phyloP scores from a whole-genome alignment of 192 early-diverging fungal genomes.

The Coemansia sp. region DNA sequence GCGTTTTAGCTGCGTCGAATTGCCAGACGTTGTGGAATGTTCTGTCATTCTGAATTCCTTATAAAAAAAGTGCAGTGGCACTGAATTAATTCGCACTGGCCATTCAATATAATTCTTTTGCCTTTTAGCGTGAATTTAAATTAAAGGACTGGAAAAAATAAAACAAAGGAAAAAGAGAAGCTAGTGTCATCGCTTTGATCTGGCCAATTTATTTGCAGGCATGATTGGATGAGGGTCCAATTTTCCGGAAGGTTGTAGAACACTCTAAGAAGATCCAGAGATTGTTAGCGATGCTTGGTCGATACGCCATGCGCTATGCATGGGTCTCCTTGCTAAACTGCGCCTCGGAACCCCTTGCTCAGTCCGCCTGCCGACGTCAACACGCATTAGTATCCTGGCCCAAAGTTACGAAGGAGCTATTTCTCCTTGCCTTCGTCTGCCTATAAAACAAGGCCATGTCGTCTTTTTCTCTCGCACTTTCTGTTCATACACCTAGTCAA shows the following conservation, averaged over 20 bases:
- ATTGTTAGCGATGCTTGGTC: not conserved
- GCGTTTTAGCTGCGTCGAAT: constrained; percentile 4
- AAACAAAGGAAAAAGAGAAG: not conserved
- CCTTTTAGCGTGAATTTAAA: not conserved
- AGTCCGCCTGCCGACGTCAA: constrained; percentile 9
- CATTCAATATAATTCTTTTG: not conserved
- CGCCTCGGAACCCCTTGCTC: constrained; percentile 4
- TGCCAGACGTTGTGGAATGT: not conserved
- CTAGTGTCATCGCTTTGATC: not conserved
- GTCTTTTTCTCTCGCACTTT: not conserved
- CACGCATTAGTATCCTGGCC: not conserved
- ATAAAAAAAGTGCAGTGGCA: not conserved
- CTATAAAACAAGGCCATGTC: not conserved
- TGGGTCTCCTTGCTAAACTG: not conserved
- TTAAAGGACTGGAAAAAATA: not conserved
- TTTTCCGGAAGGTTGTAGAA: not conserved
- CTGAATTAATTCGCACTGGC: not conserved
- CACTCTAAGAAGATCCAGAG: not conserved
- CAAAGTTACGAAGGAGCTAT: not conserved
- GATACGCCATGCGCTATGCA: not conserved
- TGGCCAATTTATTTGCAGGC: too few species aligned
- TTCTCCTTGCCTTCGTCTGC: not conserved
- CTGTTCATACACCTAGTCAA: not conserved
- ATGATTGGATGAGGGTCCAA: not conserved
- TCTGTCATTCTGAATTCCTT: not conserved